phyloP scores from a whole-genome alignment of 345 rosid species.

The Syzygium grande region DNA sequence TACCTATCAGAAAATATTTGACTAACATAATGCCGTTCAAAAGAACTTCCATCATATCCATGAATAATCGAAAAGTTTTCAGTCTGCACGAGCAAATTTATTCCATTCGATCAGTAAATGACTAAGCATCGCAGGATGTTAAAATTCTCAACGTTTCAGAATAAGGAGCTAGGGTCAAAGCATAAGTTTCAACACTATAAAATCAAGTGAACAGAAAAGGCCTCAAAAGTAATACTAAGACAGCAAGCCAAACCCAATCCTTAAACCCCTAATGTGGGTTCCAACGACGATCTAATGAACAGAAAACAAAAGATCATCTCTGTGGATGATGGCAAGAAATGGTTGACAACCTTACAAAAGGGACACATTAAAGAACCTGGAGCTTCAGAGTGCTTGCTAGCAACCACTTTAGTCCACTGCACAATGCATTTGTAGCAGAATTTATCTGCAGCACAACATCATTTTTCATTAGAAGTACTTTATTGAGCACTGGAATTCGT shows the following conservation, averaged over 20 bases:
- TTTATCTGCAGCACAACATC: slow-evolving; percentile 50
- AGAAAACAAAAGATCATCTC: not conserved
- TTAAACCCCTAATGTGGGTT: not conserved
- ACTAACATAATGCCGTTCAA: slow-evolving; percentile 49
- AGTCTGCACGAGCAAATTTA: slow-evolving; percentile 32
- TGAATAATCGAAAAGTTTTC: slow-evolving; percentile 57
- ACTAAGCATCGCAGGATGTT: not conserved
- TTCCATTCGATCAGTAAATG: not conserved
- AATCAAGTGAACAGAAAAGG: not conserved
- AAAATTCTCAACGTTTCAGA: not conserved
- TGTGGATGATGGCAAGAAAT: not conserved
- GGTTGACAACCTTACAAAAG: slow-evolving; percentile 61
- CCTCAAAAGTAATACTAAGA: not conserved
- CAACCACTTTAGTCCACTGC: slow-evolving; percentile 72
- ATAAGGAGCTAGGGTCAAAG: not conserved
- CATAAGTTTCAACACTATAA: not conserved
- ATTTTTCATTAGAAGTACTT: not conserved
- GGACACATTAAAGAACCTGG: slow-evolving; percentile 66
- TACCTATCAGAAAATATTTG: slow-evolving; percentile 43
- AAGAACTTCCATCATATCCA: slow-evolving; percentile 56
- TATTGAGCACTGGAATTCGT: not conserved
- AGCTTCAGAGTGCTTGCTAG: slow-evolving; percentile 35
- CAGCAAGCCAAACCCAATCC: not conserved
- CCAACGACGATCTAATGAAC: not conserved
- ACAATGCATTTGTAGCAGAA: slow-evolving; percentile 78